Percentiles rank a stretch among this genome's conserved stretches.
Evolutionary conservation across 176 grass and related monocot species (phyloP).

Genomic region (Rhynchospora breviuscula): DNA sequence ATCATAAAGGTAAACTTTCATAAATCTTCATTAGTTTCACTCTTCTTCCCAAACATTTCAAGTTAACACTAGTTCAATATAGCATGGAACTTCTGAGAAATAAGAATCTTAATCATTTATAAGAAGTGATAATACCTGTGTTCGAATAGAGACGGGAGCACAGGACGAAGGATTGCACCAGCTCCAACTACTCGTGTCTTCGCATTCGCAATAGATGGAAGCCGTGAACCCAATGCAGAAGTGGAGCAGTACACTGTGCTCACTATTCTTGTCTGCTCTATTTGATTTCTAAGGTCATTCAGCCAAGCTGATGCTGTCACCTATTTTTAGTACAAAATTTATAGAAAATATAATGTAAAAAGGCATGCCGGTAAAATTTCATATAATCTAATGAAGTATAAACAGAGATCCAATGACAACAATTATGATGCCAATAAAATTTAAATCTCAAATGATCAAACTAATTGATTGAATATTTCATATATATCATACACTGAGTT

Average conservation of each 20-base stretch:
- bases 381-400: background rate
- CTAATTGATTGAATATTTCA: background rate
- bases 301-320: slow-evolving; percentile 94
- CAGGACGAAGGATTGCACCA: slow-evolving; percentile 87
- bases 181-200: slow-evolving; percentile 87
- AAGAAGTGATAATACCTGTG: slow-evolving; percentile 57
- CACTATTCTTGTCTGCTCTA: slow-evolving; percentile 86
- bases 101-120: background rate
- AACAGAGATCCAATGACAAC: background rate
- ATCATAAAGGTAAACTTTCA: background rate
- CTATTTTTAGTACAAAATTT: slow-evolving; percentile 25
- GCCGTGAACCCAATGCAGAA: slow-evolving; percentile 75
- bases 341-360: background rate
- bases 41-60: background rate
- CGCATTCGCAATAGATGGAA: slow-evolving; percentile 95
- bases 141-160: slow-evolving; percentile 79
- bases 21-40: background rate
- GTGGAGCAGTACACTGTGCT: slow-evolving; percentile 95
- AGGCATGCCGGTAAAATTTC: background rate
- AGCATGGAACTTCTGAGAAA: too few relatives aligned
- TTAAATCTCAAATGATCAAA: background rate
- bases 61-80: too few relatives aligned
- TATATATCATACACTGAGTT: background rate
- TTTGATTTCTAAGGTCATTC: slow-evolving; percentile 89
- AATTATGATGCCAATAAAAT: background rate